A percentile compares a stretch with the other conserved stretches of the same genome.
Evolutionary conservation across 495 filamentous ascomycete genomes (phyloP).

Genomic region (Podospora australis): DNA sequence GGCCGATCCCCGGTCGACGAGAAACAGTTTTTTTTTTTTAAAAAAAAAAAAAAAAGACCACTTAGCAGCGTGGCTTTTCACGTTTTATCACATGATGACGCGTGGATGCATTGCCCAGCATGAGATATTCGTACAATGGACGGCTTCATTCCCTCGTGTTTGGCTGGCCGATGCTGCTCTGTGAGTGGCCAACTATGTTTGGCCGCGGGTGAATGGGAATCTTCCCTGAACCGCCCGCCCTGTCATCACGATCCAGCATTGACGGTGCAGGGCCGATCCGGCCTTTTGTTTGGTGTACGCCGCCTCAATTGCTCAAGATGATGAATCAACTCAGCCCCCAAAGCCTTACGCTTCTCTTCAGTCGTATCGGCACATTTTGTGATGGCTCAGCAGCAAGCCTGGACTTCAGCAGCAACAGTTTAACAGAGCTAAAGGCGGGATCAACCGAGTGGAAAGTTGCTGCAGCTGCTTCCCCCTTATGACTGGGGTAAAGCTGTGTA

Average conservation of each 20-base stretch:
- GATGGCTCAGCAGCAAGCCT: neutral
- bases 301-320: neutral
- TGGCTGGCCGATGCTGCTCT: neutral
- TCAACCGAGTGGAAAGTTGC: neutral
- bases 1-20: neutral
- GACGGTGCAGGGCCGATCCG: slow-evolving; percentile 9
- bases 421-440: slow-evolving; percentile 1
- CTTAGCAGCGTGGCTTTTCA: no score
- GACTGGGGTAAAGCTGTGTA: no score
- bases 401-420: neutral
- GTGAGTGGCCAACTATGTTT: slow-evolving; percentile 18
- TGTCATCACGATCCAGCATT: slow-evolving; percentile 3
- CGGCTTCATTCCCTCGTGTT: neutral
- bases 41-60: no score
- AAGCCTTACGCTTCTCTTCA: neutral
- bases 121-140: no score
- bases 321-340: neutral
- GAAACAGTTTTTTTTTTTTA: no score
- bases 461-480: neutral
- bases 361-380: neutral
- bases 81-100: slow-evolving; percentile 22
- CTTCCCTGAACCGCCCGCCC: slow-evolving; percentile 16
- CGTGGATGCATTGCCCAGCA: slow-evolving; percentile 18
- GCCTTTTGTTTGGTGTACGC: slow-evolving; percentile 4
- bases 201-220: slow-evolving; percentile 13